Evolutionary conservation across 2,329 filamentous ascomycete species (phyloP).

Genomic region (Penicillium sp.): DNA sequence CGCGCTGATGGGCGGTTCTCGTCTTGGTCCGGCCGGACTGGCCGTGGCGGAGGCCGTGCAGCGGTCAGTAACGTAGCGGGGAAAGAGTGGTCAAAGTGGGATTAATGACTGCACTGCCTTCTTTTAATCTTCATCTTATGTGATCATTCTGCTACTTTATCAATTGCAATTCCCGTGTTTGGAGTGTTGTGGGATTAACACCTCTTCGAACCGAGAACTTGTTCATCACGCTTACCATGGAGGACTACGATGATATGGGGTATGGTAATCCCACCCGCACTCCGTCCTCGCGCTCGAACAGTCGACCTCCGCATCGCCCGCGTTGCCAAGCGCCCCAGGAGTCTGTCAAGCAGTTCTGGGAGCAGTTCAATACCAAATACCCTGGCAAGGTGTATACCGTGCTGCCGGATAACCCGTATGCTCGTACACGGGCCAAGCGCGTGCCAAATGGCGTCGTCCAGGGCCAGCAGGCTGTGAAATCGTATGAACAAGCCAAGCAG

Average conservation of each 20-base stretch:
- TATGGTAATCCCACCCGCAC: slow-evolving; percentile 25
- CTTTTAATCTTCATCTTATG: not conserved
- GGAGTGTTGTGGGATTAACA: too few species aligned
- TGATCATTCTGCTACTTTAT: not conserved
- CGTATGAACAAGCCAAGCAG: slow-evolving; percentile 69
- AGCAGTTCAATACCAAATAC: slow-evolving; percentile 65
- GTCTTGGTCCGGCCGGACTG: slow-evolving; percentile 3
- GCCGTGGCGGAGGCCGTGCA: slow-evolving; percentile 7
- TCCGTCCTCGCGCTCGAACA: slow-evolving; percentile 33
- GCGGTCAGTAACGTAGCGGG: not conserved
- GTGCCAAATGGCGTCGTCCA: slow-evolving; percentile 54
- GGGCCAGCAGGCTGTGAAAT: slow-evolving; percentile 59
- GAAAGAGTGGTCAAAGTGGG: not conserved
- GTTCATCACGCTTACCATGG: slow-evolving; percentile 18
- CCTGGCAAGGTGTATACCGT: slow-evolving; percentile 72
- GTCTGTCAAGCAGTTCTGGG: slow-evolving; percentile 70
- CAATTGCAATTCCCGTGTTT: not conserved
- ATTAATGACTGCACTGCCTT: not conserved
- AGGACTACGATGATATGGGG: slow-evolving; percentile 25
- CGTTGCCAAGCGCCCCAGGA: slow-evolving; percentile 64
- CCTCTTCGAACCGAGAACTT: not conserved
- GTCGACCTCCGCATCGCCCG: slow-evolving; percentile 31
- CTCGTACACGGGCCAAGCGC: slow-evolving; percentile 58
- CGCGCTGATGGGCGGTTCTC: slow-evolving; percentile 4
- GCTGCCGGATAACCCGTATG: slow-evolving; percentile 66